Conservation (phyloP, 108 stramenopile species). For the Schizochytrium sp. region DNA sequence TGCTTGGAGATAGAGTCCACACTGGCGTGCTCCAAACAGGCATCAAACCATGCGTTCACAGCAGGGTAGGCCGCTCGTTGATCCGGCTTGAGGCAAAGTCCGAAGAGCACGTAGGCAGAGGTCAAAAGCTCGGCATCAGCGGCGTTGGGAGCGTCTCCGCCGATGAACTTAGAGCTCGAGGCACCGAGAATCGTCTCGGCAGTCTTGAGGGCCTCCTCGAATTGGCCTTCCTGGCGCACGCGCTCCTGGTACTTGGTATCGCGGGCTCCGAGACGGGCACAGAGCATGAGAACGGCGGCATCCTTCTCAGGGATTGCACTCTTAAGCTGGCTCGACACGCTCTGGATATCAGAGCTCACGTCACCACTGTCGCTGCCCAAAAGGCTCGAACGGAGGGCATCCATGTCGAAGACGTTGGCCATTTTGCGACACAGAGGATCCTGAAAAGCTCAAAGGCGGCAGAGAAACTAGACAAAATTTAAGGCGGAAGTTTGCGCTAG, state of each 20-base stretch:
- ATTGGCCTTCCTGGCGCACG: constrained; percentile 16
- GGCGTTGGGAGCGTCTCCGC: constrained; percentile 21
- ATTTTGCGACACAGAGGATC: background rate
- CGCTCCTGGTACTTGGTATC: constrained; percentile 48
- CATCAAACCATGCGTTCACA: background rate
- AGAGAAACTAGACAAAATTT: background rate
- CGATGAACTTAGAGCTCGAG: background rate
- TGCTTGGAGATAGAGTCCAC: background rate
- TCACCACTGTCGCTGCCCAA: background rate
- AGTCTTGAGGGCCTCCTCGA: background rate
- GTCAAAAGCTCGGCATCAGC: background rate
- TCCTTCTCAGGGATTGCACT: background rate
- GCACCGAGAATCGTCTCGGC: constrained; percentile 31
- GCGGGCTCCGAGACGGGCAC: constrained; percentile 27
- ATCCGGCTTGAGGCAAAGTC: background rate
- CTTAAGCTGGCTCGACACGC: background rate
- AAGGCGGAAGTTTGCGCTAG: background rate
- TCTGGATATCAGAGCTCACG: background rate
- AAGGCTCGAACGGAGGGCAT: background rate
- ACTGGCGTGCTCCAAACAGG: background rate
- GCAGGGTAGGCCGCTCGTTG: background rate
- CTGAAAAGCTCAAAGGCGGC: background rate
- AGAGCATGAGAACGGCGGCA: constrained; percentile 45
- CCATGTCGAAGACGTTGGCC: background rate
- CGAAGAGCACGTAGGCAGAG: background rate